Base-by-base conservation (phyloP, 2,329 filamentous ascomycete genomes). In the Fragosphaeria purpurea region DNA sequence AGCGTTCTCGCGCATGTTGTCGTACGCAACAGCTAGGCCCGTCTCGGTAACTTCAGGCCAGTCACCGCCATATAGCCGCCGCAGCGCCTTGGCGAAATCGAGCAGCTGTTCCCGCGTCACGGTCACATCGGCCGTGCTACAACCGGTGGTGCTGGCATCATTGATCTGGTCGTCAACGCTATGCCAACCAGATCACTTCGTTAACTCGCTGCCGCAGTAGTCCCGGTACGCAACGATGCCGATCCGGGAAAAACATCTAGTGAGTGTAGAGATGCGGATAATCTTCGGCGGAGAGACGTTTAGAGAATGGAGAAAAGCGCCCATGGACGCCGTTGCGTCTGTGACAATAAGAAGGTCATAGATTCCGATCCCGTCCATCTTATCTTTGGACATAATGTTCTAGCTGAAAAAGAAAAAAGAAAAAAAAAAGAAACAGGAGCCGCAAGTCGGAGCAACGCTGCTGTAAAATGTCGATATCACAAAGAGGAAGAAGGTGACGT, bases 211-310 rank as follows among this genome's bases (percentile, higher is more conserved):
- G 11, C 59, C 58, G 53, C 60, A 64, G 57, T 75, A 76, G 60
- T 77, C 74, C 6, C 74, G 67, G 54, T 77, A 77, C 1, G 69
- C 71, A 10, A 77, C 59, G 4, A 77, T 64, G 6, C 73, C 74
- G 48, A 77, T 72, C 2, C 71, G 67, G 5, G 69, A 65, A 57
- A 78, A 77, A 56, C 70, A 72, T 47, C 64, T 67, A 0, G 74
- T 76, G 1, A 76, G 62, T 1, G 67, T 64, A 1, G 73, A 74
- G 6, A 77, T 63, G 37, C 69, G 67, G 51, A 78, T 69, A 55
- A 77, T 72, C 53, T 75, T 71, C 1, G 73, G 72, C 6, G 78
- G 62, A 1, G 73, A 72, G 10, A 58, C 60, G 52, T 67, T 68
- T 13, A 77, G 66, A 3, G 73, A 67, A 1, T 43, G 13, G 10